Conservation (phyloP, 1,284 basidiomycete species). For the Earliella scabrosa region DNA sequence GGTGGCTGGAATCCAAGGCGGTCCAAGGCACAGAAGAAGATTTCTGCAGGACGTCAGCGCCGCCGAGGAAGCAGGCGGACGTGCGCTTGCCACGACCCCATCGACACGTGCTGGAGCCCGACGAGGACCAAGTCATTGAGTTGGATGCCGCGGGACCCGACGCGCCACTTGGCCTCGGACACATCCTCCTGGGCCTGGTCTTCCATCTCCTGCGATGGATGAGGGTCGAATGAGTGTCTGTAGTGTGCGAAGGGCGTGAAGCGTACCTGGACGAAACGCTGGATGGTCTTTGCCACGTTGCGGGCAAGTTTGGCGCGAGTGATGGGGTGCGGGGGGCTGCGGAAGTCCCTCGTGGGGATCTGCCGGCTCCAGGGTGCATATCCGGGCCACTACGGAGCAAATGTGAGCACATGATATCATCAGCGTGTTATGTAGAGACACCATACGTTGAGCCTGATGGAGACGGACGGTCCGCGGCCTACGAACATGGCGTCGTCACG, state of each 20-base stretch:
- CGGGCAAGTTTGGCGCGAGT: constrained; percentile 45
- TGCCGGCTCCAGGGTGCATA: constrained; percentile 77
- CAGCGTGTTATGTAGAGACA: not conserved
- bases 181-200: constrained; percentile 44
- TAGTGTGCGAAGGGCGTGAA: not conserved
- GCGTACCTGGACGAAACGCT: constrained; percentile 41
- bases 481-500: constrained; percentile 69
- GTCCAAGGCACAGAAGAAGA: not conserved
- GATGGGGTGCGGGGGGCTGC: constrained; percentile 72
- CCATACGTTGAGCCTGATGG: constrained; percentile 70
- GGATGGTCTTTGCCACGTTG: constrained; percentile 43
- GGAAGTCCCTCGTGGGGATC: constrained; percentile 79
- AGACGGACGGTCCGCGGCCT: constrained; percentile 74
- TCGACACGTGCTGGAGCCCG: constrained; percentile 77
- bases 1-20: not conserved
- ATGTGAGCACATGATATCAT: not conserved
- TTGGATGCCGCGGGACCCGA: constrained; percentile 59
- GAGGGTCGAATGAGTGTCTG: not conserved
- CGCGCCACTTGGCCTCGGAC: constrained; percentile 58
- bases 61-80: constrained; percentile 48
- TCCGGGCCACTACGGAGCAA: constrained; percentile 65
- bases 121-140: constrained; percentile 71
- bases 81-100: constrained; percentile 81
- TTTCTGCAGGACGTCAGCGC: constrained; percentile 5
- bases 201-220: constrained; percentile 54